A percentile compares a stretch with the other conserved stretches of the same genome.
These are phyloP conservation scores for Ormosia semicastrata DNA, from an alignment of 306 rosid genomes.

Conservation along the genomic window DNA sequence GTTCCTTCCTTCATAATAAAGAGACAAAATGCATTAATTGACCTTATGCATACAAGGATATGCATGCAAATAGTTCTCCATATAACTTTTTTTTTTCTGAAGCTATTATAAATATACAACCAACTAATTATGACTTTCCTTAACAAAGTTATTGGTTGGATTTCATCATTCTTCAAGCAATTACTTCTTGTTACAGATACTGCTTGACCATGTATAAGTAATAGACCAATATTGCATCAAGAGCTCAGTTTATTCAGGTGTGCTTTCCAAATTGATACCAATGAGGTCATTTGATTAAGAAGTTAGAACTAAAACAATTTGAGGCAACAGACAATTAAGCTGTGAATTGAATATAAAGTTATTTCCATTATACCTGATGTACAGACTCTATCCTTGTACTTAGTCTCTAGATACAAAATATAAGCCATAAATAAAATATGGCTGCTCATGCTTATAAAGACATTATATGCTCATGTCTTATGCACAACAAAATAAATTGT, in stretches of 20 bases:
- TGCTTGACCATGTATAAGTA: neutral
- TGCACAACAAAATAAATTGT: neutral
- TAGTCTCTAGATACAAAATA: neutral
- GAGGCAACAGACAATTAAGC: neutral
- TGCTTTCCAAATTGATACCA: neutral
- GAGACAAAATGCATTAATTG: constrained; percentile 11
- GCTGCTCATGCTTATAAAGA: neutral
- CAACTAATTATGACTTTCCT: constrained; percentile 1
- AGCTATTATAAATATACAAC: neutral
- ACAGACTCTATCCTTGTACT: neutral
- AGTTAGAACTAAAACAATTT: neutral
- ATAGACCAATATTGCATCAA: neutral
- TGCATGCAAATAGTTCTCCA: neutral
- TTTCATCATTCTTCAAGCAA: neutral
- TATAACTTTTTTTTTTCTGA: neutral
- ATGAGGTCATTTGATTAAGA: neutral
- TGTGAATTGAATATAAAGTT: neutral
- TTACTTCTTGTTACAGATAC: neutral
- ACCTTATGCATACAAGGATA: constrained; percentile 19
- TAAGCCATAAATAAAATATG: neutral
- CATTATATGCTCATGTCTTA: neutral
- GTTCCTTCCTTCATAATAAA: constrained; percentile 67
- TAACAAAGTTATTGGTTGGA: neutral
- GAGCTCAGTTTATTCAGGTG: neutral
- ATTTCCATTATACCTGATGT: neutral